Conservation (phyloP, 257 asterid genomes). For the Linaria vulgaris region DNA sequence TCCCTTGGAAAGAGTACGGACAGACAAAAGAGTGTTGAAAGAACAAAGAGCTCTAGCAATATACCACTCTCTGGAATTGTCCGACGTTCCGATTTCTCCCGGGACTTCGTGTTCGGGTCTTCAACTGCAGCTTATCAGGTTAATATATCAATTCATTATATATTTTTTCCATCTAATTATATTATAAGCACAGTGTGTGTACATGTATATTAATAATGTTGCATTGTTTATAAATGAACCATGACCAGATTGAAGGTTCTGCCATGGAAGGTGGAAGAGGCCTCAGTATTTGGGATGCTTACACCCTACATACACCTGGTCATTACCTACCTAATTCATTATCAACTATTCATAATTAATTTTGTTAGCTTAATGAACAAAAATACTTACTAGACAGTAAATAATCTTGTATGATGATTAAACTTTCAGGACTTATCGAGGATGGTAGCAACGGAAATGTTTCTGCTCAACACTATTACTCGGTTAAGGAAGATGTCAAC, state of each 20-base stretch:
- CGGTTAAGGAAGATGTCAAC: constrained; percentile 13
- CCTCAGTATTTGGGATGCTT: constrained; percentile 31
- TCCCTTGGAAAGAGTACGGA: too few species aligned
- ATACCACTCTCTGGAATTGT: too few species aligned
- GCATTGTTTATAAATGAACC: too few species aligned
- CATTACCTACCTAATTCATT: background rate
- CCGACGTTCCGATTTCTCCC: background rate
- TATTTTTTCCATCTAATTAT: too few species aligned
- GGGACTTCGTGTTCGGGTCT: constrained; percentile 32
- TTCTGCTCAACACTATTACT: constrained; percentile 27
- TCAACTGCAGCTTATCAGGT: constrained; percentile 36
- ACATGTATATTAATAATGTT: too few species aligned
- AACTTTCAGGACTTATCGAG: constrained; percentile 18
- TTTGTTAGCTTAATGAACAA: background rate
- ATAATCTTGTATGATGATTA: background rate
- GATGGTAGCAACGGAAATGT: constrained; percentile 31
- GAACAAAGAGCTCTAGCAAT: too few species aligned
- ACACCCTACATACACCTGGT: constrained; percentile 29
- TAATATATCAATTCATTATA: too few species aligned
- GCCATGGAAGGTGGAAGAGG: constrained; percentile 21
- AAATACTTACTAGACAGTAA: background rate
- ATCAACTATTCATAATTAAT: background rate
- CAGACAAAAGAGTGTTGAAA: too few species aligned
- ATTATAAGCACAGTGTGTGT: too few species aligned
- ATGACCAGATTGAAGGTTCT: constrained; percentile 17